These are phyloP conservation scores for Arachis monticola DNA, from an alignment of 331 rosid species.

Conservation along the genomic window DNA sequence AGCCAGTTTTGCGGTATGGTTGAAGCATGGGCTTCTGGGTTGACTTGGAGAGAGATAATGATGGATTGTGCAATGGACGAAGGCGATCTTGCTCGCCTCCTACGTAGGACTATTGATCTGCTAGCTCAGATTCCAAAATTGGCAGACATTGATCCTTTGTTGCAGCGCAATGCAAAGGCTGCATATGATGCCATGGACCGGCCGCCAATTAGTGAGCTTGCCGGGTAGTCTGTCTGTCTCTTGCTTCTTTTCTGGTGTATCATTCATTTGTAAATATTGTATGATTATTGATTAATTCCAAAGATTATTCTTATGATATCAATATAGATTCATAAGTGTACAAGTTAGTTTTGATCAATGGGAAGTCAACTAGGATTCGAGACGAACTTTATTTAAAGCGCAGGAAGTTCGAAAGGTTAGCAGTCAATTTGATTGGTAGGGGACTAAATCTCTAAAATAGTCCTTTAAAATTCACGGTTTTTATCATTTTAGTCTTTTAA, in stretches of 20 bases:
- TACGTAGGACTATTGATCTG: constrained; percentile 83
- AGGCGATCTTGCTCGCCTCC: constrained; percentile 95
- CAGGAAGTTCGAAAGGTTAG: too few species aligned
- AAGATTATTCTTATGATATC: constrained; percentile 4
- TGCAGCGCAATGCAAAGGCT: constrained; percentile 76
- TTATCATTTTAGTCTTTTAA: too few species aligned
- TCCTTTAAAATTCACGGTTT: too few species aligned
- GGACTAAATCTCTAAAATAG: too few species aligned
- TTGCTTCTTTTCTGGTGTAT: neutral
- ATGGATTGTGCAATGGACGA: constrained; percentile 99
- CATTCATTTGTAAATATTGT: constrained; percentile 34
- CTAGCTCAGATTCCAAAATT: constrained; percentile 91
- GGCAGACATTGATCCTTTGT: constrained; percentile 76
- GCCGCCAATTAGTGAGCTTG: constrained; percentile 90
- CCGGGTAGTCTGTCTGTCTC: constrained; percentile 41
- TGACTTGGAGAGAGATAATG: constrained; percentile 96
- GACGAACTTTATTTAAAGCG: too few species aligned
- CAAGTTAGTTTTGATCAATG: too few species aligned
- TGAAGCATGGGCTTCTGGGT: constrained; percentile 99
- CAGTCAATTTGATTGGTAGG: too few species aligned
- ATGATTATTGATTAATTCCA: constrained; percentile 5
- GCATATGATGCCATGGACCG: constrained; percentile 89
- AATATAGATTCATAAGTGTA: neutral
- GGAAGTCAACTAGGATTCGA: too few species aligned
- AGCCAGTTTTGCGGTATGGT: constrained; percentile 95